A percentile compares a stretch with the other conserved stretches of the same genome.
These are phyloP conservation scores for Tremellales sp. DNA, from an alignment of 1,284 basidiomycete species.

Conservation along the genomic window DNA sequence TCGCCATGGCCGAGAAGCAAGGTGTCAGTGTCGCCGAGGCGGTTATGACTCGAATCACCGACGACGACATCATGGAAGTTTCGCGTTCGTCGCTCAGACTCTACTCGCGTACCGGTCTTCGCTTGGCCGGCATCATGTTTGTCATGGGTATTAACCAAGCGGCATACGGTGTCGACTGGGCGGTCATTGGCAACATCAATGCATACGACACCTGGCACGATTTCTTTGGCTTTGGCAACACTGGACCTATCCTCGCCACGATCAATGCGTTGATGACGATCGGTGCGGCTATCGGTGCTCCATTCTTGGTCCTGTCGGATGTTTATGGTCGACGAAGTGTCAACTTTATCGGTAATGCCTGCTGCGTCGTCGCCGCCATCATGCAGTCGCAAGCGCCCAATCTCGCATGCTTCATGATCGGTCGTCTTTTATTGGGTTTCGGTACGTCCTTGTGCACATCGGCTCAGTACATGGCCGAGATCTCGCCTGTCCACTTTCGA, in stretches of 20 bases:
- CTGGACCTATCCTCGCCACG: conserved; percentile 54
- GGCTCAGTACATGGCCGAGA: conserved; percentile 53
- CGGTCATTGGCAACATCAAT: conserved; percentile 58
- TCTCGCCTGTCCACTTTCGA: conserved; percentile 34
- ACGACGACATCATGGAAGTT: conserved; percentile 4
- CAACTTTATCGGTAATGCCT: conserved; percentile 55
- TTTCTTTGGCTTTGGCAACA: conserved; percentile 53
- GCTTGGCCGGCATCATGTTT: conserved; percentile 2
- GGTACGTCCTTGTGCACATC: conserved; percentile 7
- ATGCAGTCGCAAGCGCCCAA: conserved; percentile 7
- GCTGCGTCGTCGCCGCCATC: conserved; percentile 17
- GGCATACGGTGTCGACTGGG: conserved; percentile 50
- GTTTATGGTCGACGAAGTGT: conserved; percentile 55
- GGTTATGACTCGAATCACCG: conserved; percentile 2
- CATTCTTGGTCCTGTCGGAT: conserved; percentile 46
- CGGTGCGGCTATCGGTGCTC: not conserved
- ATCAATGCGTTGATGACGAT: not conserved
- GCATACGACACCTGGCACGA: conserved; percentile 53
- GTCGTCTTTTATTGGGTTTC: conserved; percentile 7
- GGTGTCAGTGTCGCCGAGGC: not conserved
- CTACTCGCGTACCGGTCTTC: conserved; percentile 1
- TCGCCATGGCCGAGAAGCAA: not conserved
- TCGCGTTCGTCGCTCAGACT: not conserved
- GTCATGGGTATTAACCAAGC: conserved; percentile 8
- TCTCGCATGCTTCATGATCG: conserved; percentile 6